phyloP scores from a whole-genome alignment of 306 rosid species.

The Cercis canadensis region DNA sequence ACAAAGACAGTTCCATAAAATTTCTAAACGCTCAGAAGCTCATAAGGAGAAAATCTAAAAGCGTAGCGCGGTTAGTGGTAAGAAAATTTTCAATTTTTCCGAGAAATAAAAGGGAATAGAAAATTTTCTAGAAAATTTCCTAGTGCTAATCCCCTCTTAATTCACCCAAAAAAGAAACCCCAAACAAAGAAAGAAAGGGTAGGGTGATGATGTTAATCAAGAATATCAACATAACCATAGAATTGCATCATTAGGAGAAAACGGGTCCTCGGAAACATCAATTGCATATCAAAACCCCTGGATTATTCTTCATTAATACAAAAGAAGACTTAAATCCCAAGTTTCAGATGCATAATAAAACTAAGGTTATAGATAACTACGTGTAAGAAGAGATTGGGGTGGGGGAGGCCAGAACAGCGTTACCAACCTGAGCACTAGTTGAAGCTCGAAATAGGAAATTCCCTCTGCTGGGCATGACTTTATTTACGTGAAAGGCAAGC shows the following conservation, averaged over 20 bases:
- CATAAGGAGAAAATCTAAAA: neutral
- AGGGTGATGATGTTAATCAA: no score
- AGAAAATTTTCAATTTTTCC: neutral
- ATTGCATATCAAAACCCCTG: no score
- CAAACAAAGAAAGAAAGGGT: no score
- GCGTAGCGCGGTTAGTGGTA: neutral
- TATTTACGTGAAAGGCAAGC: constrained; percentile 38
- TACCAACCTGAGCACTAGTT: constrained; percentile 57
- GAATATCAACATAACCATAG: no score
- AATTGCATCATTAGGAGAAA: no score
- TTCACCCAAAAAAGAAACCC: neutral
- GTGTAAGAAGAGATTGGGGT: neutral
- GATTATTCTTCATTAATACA: neutral
- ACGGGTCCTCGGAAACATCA: no score
- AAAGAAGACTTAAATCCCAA: neutral
- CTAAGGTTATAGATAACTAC: no score
- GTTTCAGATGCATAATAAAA: no score
- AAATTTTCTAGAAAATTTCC: neutral
- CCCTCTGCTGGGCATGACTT: constrained; percentile 32
- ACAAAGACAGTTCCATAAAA: constrained; percentile 4
- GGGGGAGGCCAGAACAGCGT: neutral
- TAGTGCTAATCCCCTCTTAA: constrained; percentile 4
- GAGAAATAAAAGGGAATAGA: neutral
- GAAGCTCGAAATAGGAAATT: constrained; percentile 42
- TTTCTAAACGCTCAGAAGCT: neutral